A percentile compares a stretch with the other conserved stretches of the same genome.
Evolutionary conservation across 805 yeast species (phyloP).

Genomic region (Torulaspora indica): DNA sequence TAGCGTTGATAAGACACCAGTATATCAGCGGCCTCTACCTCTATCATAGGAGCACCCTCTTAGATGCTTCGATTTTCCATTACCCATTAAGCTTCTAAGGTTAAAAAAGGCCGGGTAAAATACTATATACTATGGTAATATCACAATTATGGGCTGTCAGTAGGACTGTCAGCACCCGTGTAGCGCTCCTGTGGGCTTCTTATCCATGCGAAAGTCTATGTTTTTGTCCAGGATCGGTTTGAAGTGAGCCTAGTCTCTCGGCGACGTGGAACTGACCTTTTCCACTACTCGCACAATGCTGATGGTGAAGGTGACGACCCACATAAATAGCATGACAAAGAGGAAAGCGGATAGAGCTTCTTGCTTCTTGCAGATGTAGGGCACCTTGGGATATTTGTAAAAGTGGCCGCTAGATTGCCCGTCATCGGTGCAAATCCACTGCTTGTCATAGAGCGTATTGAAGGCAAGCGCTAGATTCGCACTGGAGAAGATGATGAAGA

Average conservation of each 20-base stretch:
- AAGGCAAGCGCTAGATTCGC: constrained; percentile 85
- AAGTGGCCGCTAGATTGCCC: constrained; percentile 13
- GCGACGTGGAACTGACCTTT: constrained; percentile 40
- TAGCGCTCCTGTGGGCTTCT: neutral
- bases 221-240: neutral
- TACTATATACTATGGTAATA: neutral
- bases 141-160: neutral
- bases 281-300: constrained; percentile 81
- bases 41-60: neutral
- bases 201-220: neutral
- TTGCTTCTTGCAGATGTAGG: constrained; percentile 69
- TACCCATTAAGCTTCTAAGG: neutral
- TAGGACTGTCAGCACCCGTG: neutral
- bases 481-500: constrained; percentile 82
- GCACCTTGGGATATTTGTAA: constrained; percentile 35
- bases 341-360: constrained; percentile 72
- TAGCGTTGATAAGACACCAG: neutral
- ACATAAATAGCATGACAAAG: constrained; percentile 65
- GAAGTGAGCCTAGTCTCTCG: constrained; percentile 13
- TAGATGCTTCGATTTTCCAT: constrained; percentile 4
- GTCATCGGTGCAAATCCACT: constrained; percentile 65
- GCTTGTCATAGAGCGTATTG: constrained; percentile 70
- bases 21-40: constrained; percentile 1
- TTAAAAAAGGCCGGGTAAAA: constrained; percentile 1
- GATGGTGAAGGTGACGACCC: constrained; percentile 83